Percentiles rank a stretch among this genome's conserved stretches.
These are phyloP conservation scores for Solanum paucissectum DNA, from an alignment of 257 asterid genomes.

Conservation along the genomic window DNA sequence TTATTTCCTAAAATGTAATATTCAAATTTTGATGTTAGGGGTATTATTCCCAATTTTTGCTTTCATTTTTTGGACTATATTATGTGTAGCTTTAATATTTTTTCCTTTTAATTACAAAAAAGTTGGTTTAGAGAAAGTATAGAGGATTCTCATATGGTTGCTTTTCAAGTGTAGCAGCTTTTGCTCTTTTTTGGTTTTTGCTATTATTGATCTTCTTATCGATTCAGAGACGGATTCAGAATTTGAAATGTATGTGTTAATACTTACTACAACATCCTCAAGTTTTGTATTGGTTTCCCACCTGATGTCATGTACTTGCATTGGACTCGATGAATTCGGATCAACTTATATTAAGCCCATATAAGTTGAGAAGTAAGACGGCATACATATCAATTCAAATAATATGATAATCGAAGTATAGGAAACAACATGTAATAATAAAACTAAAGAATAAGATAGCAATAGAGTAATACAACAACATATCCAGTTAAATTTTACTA, in stretches of 20 bases:
- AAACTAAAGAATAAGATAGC: not conserved
- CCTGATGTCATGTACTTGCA: not conserved
- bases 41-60: not conserved
- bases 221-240: not conserved
- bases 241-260: accelerated
- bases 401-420: no score
- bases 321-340: not conserved
- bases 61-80: not conserved
- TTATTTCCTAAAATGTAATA: not conserved
- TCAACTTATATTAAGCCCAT: not conserved
- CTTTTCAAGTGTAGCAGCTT: not conserved
- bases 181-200: no score
- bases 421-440: no score
- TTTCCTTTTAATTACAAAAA: not conserved
- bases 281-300: not conserved
- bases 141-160: not conserved
- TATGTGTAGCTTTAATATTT: not conserved
- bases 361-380: not conserved
- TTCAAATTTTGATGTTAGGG: not conserved
- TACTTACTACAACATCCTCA: not conserved
- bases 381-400: no score
- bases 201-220: not conserved
- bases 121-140: not conserved
- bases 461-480: not conserved
- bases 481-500: not conserved